Evolutionary conservation across 1,284 basidiomycete genomes (phyloP).

Genomic region (Trichosporon sp.): DNA sequence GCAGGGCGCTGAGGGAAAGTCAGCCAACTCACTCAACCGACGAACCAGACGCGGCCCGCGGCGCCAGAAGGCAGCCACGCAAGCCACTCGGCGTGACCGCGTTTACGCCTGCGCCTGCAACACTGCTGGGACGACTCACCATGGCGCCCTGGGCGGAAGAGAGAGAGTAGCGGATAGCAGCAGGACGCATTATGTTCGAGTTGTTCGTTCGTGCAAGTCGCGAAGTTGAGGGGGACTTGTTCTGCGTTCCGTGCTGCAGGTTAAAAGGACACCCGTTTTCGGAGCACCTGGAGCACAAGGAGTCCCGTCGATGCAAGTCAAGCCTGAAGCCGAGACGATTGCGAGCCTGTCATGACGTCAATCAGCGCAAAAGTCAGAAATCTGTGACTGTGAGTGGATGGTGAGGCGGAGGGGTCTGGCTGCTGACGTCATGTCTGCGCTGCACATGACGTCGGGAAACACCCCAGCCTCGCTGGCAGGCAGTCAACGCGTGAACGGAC

Average conservation of each 20-base stretch:
- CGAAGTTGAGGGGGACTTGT: background rate
- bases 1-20: conserved; percentile 7
- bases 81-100: background rate
- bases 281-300: background rate
- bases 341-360: background rate
- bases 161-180: conserved; percentile 5
- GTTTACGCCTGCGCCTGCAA: background rate
- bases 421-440: background rate
- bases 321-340: background rate
- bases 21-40: background rate
- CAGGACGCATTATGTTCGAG: conserved; percentile 6
- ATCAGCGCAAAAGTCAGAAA: background rate
- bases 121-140: background rate
- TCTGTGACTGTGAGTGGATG: background rate
- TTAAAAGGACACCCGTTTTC: background rate
- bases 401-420: background rate
- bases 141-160: conserved; percentile 2
- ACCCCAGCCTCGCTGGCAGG: background rate
- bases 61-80: background rate
- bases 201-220: background rate
- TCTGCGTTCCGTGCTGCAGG: background rate
- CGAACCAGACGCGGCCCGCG: background rate
- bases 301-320: background rate
- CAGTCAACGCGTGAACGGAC: too few species aligned
- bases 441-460: background rate